These are phyloP conservation scores for Leishmania turanica DNA, from an alignment of 208 protist species.

Conservation along the genomic window DNA sequence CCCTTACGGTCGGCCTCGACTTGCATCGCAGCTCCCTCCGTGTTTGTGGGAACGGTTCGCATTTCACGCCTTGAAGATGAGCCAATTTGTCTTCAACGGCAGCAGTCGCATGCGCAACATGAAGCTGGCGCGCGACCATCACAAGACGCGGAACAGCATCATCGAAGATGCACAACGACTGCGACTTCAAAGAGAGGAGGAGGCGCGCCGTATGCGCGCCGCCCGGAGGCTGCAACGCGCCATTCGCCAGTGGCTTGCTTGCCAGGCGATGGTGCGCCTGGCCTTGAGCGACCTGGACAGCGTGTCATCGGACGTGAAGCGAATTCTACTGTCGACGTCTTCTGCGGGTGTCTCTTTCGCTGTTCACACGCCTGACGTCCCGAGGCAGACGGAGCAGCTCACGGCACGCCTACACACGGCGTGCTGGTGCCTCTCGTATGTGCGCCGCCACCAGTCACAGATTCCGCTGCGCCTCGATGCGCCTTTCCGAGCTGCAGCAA, in stretches of 20 bases:
- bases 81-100: conserved; percentile 66
- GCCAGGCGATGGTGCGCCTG: conserved; percentile 18
- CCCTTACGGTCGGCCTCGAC: conserved; percentile 2
- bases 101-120: conserved; percentile 61
- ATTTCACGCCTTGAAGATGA: conserved; percentile 22
- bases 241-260: conserved; percentile 44
- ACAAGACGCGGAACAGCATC: conserved; percentile 46
- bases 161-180: conserved; percentile 51
- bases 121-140: conserved; percentile 67
- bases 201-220: conserved; percentile 37
- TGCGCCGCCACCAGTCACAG: conserved; percentile 19
- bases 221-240: conserved; percentile 49
- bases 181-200: conserved; percentile 54
- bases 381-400: conserved; percentile 1
- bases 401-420: conserved; percentile 26
- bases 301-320: conserved; percentile 9
- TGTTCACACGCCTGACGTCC: background rate
- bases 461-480: conserved; percentile 20
- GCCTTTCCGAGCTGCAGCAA: background rate
- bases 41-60: background rate
- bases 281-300: conserved; percentile 24
- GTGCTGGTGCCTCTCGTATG: conserved; percentile 41
- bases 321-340: conserved; percentile 1
- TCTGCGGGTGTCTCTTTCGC: background rate
- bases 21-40: background rate